These are phyloP conservation scores for Colletotrichum costaricense DNA, from an alignment of 2,329 filamentous ascomycete genomes.

Conservation along the genomic window DNA sequence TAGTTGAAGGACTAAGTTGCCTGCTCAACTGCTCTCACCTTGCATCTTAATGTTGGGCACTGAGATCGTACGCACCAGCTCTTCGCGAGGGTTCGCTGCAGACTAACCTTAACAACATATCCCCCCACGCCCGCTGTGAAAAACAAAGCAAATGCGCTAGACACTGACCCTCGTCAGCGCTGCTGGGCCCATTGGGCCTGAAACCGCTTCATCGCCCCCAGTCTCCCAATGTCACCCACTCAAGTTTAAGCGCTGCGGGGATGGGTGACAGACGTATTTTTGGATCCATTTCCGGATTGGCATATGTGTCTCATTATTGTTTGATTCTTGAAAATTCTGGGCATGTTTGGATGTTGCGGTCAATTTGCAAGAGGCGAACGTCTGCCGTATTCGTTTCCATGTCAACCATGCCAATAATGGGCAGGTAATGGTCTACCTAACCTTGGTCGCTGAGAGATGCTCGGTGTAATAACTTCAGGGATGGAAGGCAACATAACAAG, in stretches of 20 bases:
- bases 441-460: background rate
- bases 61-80: background rate
- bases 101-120: background rate
- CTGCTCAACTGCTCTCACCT: no score
- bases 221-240: background rate
- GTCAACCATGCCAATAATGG: constrained; percentile 9
- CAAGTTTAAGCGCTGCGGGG: constrained; percentile 18
- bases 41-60: no score
- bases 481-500: background rate
- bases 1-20: no score
- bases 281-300: background rate
- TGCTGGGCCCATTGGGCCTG: background rate
- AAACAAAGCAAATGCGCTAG: constrained; percentile 16
- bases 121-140: background rate
- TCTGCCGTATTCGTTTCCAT: background rate
- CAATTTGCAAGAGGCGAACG: background rate
- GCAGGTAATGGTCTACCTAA: background rate
- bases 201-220: constrained; percentile 5
- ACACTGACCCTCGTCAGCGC: constrained; percentile 5
- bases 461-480: background rate
- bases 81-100: background rate
- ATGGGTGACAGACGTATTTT: constrained; percentile 6
- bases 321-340: constrained; percentile 19
- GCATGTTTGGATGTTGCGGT: background rate
- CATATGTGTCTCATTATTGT: constrained; percentile 33